These are phyloP conservation scores for Dissophora globulifera DNA, from an alignment of 192 early-diverging fungal species.

Conservation along the genomic window DNA sequence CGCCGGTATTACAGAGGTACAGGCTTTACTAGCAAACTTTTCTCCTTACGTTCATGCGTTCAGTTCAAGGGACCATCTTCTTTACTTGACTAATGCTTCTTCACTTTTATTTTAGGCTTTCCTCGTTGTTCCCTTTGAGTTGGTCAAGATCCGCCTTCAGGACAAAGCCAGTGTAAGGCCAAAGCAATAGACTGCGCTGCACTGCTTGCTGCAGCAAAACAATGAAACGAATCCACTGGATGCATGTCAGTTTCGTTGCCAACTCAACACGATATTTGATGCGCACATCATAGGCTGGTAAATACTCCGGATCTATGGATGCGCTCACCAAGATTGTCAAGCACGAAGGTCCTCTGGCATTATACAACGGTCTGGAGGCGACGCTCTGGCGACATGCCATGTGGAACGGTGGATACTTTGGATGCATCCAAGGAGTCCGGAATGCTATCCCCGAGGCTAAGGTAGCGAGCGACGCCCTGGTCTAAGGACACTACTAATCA, in stretches of 20 bases:
- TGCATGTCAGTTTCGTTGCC: no score
- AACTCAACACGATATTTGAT: no score
- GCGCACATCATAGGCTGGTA: constrained; percentile 71
- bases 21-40: no score
- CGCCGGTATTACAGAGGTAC: constrained; percentile 88
- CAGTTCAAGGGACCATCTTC: no score
- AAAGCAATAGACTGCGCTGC: background rate
- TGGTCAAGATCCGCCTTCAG: constrained; percentile 97
- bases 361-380: constrained; percentile 93
- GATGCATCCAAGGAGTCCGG: constrained; percentile 78
- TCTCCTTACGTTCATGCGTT: no score
- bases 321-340: constrained; percentile 83
- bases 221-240: no score
- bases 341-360: constrained; percentile 81
- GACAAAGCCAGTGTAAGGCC: constrained; percentile 81
- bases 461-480: no score
- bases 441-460: constrained; percentile 82
- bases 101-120: constrained; percentile 73
- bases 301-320: constrained; percentile 86
- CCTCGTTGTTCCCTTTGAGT: constrained; percentile 89
- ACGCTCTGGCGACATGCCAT: constrained; percentile 93
- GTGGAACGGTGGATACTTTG: constrained; percentile 99
- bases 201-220: background rate
- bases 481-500: no score
- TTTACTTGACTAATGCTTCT: no score